A percentile compares a stretch with the other conserved stretches of the same genome.
Conservation (phyloP, 2,329 filamentous ascomycete species). For the Alternaria burnsii region DNA sequence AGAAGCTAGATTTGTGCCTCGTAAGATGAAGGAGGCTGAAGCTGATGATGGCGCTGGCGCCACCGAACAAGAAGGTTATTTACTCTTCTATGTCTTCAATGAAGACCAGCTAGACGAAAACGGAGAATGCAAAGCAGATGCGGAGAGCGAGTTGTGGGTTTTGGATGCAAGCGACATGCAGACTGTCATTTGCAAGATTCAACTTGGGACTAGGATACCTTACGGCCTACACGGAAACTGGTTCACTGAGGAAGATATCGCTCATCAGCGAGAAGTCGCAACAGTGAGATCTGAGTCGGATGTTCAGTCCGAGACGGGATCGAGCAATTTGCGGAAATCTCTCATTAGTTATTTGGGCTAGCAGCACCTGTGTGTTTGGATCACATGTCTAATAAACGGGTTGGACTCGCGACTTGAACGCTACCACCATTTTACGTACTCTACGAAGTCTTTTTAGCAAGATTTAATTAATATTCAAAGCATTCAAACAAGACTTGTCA, state of each 20-base stretch:
- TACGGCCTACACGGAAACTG: conserved; percentile 67
- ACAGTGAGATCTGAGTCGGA: conserved; percentile 30
- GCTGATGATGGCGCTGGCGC: conserved; percentile 6
- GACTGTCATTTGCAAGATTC: conserved; percentile 65
- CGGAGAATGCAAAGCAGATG: conserved; percentile 55
- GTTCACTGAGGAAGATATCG: conserved; percentile 49
- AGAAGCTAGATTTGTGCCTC: conserved; percentile 71
- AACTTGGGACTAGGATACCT: conserved; percentile 71
- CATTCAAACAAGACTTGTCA: neutral
- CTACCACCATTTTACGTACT: neutral
- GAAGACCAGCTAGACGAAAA: conserved; percentile 67
- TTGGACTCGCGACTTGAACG: neutral
- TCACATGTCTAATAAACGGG: neutral
- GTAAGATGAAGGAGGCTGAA: conserved; percentile 17
- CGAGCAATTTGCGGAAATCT: conserved; percentile 19
- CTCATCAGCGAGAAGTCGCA: conserved; percentile 38
- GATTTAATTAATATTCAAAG: conserved; percentile 5
- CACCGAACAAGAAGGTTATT: conserved; percentile 71
- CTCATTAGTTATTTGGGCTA: conserved; percentile 23
- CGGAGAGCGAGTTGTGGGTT: conserved; percentile 71
- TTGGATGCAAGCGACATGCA: conserved; percentile 71
- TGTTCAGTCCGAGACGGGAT: conserved; percentile 6
- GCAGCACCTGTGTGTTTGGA: conserved; percentile 7
- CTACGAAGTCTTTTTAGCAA: neutral
- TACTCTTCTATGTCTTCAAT: conserved; percentile 75